Evolutionary conservation across 306 rosid genomes (phyloP).

Genomic region (Pyrus bretschneideri): DNA sequence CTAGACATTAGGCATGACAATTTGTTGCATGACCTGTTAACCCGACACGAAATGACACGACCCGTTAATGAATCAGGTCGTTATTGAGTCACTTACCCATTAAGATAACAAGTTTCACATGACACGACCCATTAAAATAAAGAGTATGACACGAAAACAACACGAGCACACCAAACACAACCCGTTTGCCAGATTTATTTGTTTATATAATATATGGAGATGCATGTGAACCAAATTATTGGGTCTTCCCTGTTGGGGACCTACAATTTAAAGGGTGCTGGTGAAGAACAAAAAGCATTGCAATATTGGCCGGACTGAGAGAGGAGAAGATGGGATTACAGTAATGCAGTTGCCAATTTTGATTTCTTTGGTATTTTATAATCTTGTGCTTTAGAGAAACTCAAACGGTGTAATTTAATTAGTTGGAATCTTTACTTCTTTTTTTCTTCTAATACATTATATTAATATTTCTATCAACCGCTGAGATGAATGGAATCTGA

Average conservation of each 20-base stretch:
- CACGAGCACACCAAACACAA: no score
- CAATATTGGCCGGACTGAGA: conserved; percentile 4
- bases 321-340: conserved; percentile 31
- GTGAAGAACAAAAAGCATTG: conserved; percentile 50
- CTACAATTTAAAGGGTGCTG: conserved; percentile 31
- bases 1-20: no score
- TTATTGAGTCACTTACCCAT: no score
- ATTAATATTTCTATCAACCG: neutral
- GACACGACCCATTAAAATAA: no score
- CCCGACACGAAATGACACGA: no score
- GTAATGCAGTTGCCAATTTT: conserved; percentile 30
- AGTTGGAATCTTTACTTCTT: conserved; percentile 29
- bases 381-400: conserved; percentile 7
- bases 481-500: conserved; percentile 14
- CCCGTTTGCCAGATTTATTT: no score
- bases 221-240: conserved; percentile 68
- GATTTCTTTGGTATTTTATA: neutral
- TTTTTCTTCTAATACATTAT: conserved; percentile 2
- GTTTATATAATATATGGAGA: neutral
- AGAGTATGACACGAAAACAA: no score
- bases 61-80: no score
- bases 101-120: no score
- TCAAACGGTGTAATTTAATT: neutral
- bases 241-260: conserved; percentile 44
- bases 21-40: no score